Percentiles rank a stretch among this genome's conserved stretches.
phyloP scores from a whole-genome alignment of 2,329 filamentous ascomycete species.

The Cordyceps pruinosa region DNA sequence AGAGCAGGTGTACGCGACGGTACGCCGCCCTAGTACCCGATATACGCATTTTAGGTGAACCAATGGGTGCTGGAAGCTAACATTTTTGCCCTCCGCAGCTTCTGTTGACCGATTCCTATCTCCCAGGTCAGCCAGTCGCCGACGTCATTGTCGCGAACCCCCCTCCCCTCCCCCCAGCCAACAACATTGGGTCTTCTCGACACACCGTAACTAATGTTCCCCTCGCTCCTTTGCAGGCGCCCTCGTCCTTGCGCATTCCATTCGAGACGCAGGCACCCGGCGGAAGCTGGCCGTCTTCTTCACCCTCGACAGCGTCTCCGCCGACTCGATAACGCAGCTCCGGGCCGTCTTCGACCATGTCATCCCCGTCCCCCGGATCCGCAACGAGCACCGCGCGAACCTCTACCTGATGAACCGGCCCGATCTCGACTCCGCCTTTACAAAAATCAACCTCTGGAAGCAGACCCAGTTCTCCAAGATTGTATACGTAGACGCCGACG shows the following conservation, averaged over 20 bases:
- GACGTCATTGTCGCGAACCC: constrained; percentile 11
- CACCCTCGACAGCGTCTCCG: constrained; percentile 70
- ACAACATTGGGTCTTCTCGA: constrained; percentile 17
- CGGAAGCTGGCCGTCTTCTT: constrained; percentile 83
- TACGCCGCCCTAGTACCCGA: constrained; percentile 25
- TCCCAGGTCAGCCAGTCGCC: constrained; percentile 71
- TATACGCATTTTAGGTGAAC: background rate
- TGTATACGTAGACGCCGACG: constrained; percentile 90
- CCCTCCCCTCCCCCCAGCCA: no score
- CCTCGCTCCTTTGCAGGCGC: constrained; percentile 59
- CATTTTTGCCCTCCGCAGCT: constrained; percentile 50
- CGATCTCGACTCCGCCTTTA: constrained; percentile 88
- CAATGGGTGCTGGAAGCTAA: background rate
- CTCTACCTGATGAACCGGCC: constrained; percentile 85
- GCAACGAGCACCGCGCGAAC: constrained; percentile 71
- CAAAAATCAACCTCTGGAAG: constrained; percentile 92
- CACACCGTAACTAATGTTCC: constrained; percentile 11
- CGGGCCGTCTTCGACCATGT: constrained; percentile 83
- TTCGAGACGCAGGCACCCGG: constrained; percentile 80
- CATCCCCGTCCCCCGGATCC: constrained; percentile 74
- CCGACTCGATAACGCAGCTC: constrained; percentile 70
- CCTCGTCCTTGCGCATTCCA: constrained; percentile 85
- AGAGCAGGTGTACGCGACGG: constrained; percentile 51
- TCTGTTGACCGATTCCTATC: constrained; percentile 83
- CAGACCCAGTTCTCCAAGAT: constrained; percentile 85